These are phyloP conservation scores for Xylaria telfairii DNA, from an alignment of 495 filamentous ascomycete species.

Conservation along the genomic window DNA sequence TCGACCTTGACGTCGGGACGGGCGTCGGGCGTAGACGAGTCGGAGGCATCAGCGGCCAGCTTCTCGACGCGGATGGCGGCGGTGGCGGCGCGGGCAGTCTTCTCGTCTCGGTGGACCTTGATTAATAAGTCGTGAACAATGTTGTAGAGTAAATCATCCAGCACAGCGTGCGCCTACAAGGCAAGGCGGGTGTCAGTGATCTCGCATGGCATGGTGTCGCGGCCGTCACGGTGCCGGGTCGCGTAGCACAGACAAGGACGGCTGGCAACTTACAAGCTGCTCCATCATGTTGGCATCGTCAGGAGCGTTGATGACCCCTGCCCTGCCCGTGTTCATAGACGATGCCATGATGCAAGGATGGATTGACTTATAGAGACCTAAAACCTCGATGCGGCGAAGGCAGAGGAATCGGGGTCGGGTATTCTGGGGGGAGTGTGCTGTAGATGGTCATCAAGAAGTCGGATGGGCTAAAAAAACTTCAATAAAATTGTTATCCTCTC, in stretches of 20 bases:
- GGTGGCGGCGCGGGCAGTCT: slow-evolving; percentile 71
- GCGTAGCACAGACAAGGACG: slow-evolving; percentile 20
- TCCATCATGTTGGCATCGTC: slow-evolving; percentile 48
- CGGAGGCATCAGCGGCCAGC: slow-evolving; percentile 62
- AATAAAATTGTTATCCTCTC: slow-evolving; percentile 16
- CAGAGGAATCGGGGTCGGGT: slow-evolving; percentile 15
- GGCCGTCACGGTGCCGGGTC: slow-evolving; percentile 23
- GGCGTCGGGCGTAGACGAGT: slow-evolving; percentile 47
- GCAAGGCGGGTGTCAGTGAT: slow-evolving; percentile 28
- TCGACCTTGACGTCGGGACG: slow-evolving; percentile 63
- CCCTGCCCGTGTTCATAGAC: slow-evolving; percentile 50
- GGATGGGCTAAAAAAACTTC: slow-evolving; percentile 1
- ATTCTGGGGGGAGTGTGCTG: background rate
- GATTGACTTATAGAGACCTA: slow-evolving; percentile 14
- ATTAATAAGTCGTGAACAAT: slow-evolving; percentile 73
- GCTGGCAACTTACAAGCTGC: slow-evolving; percentile 50
- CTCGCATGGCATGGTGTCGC: background rate
- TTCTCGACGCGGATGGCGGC: slow-evolving; percentile 76
- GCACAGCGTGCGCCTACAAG: slow-evolving; percentile 56
- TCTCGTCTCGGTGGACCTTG: slow-evolving; percentile 76
- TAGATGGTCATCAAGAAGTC: slow-evolving; percentile 20
- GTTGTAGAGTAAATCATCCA: slow-evolving; percentile 75
- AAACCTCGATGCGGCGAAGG: slow-evolving; percentile 21
- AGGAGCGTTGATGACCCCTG: slow-evolving; percentile 54
- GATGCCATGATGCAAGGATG: slow-evolving; percentile 44